Base-by-base conservation (phyloP, 1,139 yeast species). In the Zygosaccharomyces pseudobailii region DNA sequence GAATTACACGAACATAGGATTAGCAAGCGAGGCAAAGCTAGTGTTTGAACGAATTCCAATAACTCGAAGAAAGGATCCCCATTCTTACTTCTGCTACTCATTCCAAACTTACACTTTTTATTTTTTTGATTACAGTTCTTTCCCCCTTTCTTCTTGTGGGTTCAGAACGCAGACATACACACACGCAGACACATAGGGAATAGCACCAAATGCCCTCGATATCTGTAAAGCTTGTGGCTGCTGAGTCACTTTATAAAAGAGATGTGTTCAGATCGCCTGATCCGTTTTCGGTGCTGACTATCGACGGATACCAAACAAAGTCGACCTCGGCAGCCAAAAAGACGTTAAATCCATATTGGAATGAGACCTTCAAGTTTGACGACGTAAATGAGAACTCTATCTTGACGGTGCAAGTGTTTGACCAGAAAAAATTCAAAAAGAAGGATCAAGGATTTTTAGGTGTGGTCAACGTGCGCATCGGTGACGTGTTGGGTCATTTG, bases 391-490 rank as follows among this genome's bases (percentile, higher is more conserved):
- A 89, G 61, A 86, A 87, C 58, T 85, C 95, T 19, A 87, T 90
- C 40, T 74, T 92, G 49, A 96, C 94, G 6, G 82, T 92, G 54
- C 98, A 92, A 68, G 94, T 92, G 13, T 92, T 94, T 69, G 98
- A 92, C 67, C 97, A 90, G 68, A 90, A 89, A 66, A 92, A 92
- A 70, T 92, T 92, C 72, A 92, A 92, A 67, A 89, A 89, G 82
- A 90, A 89, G 77, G 98, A 92, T 66, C 98, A 92, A 69, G 98
- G 98, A n/a, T 92, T 92, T 59, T 74, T 92, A 45, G 99, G 99
- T 50, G 98, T 92, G 20, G 94, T 94, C 51, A 94, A 92, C 69
- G 79, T 92, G 45, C 77, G 95, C 58, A 80, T 90, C 37, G 94
- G 95, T 40, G 97, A 92, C 67, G 90, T 87, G 35, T 78, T 92